phyloP scores from a whole-genome alignment of 345 rosid species.

The Tarenaya hassleriana region DNA sequence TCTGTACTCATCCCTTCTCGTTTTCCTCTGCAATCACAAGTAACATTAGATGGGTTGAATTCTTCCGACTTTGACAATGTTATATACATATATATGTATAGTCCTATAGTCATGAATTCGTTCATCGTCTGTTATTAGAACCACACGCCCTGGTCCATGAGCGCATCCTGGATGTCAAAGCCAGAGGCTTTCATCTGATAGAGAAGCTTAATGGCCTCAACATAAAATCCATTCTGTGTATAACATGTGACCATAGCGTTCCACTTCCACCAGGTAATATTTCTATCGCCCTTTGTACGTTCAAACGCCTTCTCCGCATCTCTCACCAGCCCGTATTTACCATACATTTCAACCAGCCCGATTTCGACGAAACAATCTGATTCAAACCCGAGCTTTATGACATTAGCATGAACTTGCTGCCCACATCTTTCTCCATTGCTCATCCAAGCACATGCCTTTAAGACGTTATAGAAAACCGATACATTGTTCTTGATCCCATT shows the following conservation, averaged over 20 bases:
- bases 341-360: conserved; percentile 61
- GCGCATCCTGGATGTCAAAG: conserved; percentile 30
- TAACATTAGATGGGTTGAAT: too few relatives aligned
- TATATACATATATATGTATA: too few relatives aligned
- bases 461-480: conserved; percentile 37
- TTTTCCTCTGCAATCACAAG: too few relatives aligned
- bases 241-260: conserved; percentile 51
- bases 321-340: conserved; percentile 39
- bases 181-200: conserved; percentile 58
- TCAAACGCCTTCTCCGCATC: conserved; percentile 46
- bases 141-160: conserved; percentile 6
- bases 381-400: conserved; percentile 52
- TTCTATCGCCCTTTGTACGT: conserved; percentile 20
- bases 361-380: conserved; percentile 33
- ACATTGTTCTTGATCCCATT: conserved; percentile 34
- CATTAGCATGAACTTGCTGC: conserved; percentile 49
- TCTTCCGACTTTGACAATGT: too few relatives aligned
- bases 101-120: too few relatives aligned
- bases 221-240: conserved; percentile 37
- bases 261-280: conserved; percentile 39
- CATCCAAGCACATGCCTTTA: conserved; percentile 51
- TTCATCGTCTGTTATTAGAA: too few relatives aligned
- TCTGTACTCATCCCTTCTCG: too few relatives aligned
- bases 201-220: conserved; percentile 57
- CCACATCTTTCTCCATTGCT: conserved; percentile 41